These are phyloP conservation scores for Stenocarpella maydis DNA, from an alignment of 2,329 filamentous ascomycete species.

Conservation along the genomic window DNA sequence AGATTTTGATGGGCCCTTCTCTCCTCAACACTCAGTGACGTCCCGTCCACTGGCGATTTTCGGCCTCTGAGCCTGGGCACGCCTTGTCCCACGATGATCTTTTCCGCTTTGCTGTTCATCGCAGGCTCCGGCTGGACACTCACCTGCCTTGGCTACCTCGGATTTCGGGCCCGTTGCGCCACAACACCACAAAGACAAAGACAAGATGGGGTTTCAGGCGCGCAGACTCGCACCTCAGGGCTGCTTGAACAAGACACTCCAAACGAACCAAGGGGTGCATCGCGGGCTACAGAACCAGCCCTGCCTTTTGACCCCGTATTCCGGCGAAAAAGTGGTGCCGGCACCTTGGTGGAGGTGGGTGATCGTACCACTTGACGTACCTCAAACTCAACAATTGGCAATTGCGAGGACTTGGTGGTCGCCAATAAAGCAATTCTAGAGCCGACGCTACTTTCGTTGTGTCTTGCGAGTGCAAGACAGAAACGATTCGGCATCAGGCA, in stretches of 20 bases:
- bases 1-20: slow-evolving; percentile 2
- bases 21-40: background rate
- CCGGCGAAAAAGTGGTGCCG: slow-evolving; percentile 23
- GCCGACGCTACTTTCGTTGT: background rate
- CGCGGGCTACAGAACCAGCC: slow-evolving; percentile 19
- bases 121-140: slow-evolving; percentile 6
- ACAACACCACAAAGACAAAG: slow-evolving; percentile 1
- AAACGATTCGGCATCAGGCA: background rate
- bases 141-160: background rate
- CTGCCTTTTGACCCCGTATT: background rate
- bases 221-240: background rate
- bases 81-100: slow-evolving; percentile 18
- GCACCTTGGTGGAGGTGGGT: background rate
- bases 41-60: background rate
- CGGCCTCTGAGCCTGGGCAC: slow-evolving; percentile 6
- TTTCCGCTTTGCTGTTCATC: slow-evolving; percentile 6
- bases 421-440: background rate
- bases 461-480: slow-evolving; percentile 10
- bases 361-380: slow-evolving; percentile 7
- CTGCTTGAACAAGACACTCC: background rate
- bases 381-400: slow-evolving; percentile 19
- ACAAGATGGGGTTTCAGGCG: slow-evolving; percentile 10
- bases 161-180: background rate
- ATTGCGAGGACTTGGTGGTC: background rate
- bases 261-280: background rate